Evolutionary conservation across 352 stramenopile genomes (phyloP), one percentile per base, ranked within the genome.

Genomic region (Globisporangium iwayamae): DNA sequence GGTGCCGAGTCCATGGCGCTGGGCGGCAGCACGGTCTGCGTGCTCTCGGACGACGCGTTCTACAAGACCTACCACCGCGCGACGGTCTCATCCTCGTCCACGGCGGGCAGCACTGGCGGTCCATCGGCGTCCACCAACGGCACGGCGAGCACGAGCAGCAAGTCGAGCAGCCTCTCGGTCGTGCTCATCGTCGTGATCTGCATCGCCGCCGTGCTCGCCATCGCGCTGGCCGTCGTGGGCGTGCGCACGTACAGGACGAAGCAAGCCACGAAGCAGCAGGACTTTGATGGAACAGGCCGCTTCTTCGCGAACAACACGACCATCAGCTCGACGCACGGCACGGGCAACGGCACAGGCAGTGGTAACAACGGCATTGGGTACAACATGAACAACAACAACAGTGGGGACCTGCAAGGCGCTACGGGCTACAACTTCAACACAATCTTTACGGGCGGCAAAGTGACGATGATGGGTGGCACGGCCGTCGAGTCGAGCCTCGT

Each of bases 11-110:
- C 74, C 20, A 77, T 86, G 13, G 56, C 70, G 0, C 45, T 85
- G 9, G 69, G 65, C 10, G 70, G 72, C 0, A 66, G 65, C 28
- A 77, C 62, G 38, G 64, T 90, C 14, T 93, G 83, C 51, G 81
- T 93, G 32, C 77, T 93, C 52, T 74, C 81, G 16, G 75, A 90
- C 46, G 80, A 87, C 9, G 58, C 83, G 16, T 93, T 93, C 56
- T 61, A 67, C 2, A 58, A 57, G 4, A 75, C 75, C 3, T 93
- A 93, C 62, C 74, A 75, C 6, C 20, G 36, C 11, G 25, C 45
- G 32, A 65, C 50, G 0, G 57, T 53, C 8, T 43, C 63, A 0
- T 25, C 55, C 0, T 51, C 48, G 0, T 25, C 55, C 3, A 41
- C 48, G 4, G 55, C 67, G 14, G 72, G 65, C 1, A 66, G 53